Evolutionary conservation across 1,284 basidiomycete genomes (phyloP).

Genomic region (Ustilago sp.): DNA sequence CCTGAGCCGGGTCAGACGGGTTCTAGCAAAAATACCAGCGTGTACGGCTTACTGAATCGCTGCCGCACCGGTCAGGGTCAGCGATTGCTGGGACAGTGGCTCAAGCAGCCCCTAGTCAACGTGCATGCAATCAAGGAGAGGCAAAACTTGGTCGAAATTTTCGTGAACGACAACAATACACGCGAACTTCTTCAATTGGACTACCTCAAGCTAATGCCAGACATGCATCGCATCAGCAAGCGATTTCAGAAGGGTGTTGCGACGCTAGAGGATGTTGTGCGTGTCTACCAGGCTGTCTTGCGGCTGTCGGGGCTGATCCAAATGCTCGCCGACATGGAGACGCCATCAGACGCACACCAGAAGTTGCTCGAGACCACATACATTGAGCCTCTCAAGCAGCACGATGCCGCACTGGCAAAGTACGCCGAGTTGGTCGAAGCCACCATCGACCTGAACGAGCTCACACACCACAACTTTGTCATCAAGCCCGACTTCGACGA

Average conservation of each 20-base stretch:
- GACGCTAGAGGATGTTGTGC: conserved; percentile 91
- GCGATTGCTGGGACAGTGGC: conserved; percentile 89
- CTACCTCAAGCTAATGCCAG: conserved; percentile 89
- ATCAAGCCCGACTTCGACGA: conserved; percentile 93
- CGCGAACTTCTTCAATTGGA: conserved; percentile 83
- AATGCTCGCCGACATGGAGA: conserved; percentile 72
- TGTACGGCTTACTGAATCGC: conserved; percentile 90
- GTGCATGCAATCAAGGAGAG: conserved; percentile 81
- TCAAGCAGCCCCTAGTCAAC: conserved; percentile 96
- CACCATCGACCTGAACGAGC: conserved; percentile 89
- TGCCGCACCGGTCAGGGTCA: conserved; percentile 97
- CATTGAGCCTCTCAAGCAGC: conserved; percentile 49
- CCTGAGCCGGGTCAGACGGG: conserved; percentile 73
- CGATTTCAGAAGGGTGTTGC: conserved; percentile 88
- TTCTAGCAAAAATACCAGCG: conserved; percentile 72
- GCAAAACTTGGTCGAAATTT: conserved; percentile 80
- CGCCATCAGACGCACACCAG: conserved; percentile 31
- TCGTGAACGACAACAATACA: conserved; percentile 79
- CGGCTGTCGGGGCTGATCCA: conserved; percentile 82
- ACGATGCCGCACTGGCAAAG: conserved; percentile 69
- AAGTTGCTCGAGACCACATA: conserved; percentile 54
- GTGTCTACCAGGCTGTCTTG: conserved; percentile 81
- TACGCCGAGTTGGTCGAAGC: conserved; percentile 95
- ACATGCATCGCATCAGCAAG: conserved; percentile 92
- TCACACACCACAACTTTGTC: conserved; percentile 85